Conservation (phyloP, 2,329 filamentous ascomycete genomes). For the Aspergillus amoenus region DNA sequence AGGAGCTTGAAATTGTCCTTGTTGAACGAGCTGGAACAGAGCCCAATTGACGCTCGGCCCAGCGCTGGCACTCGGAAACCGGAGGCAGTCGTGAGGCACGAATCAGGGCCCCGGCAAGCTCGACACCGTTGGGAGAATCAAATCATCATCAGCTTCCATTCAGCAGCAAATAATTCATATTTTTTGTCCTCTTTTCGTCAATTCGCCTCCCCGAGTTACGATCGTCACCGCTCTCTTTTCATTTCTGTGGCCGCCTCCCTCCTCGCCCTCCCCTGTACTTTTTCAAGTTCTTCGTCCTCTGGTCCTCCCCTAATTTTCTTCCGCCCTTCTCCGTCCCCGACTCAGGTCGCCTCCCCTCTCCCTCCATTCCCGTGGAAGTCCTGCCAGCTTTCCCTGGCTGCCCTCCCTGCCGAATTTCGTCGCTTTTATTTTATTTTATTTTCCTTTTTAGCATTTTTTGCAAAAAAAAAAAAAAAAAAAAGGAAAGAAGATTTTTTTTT, state of each 20-base stretch:
- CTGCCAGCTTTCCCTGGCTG: constrained; percentile 20
- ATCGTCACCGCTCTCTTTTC: constrained; percentile 24
- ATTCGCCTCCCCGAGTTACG: constrained; percentile 24
- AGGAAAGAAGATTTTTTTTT: constrained; percentile 14
- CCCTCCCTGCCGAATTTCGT: constrained; percentile 17
- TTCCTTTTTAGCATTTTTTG: constrained; percentile 17
- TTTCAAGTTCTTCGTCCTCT: constrained; percentile 5
- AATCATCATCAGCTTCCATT: constrained; percentile 5
- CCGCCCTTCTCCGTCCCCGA: constrained; percentile 19
- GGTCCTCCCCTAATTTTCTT: constrained; percentile 17
- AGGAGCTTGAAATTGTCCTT: not conserved
- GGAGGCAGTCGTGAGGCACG: constrained; percentile 13
- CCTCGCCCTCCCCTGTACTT: constrained; percentile 13
- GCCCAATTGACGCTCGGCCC: not conserved
- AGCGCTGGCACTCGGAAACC: constrained; percentile 19
- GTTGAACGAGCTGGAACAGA: not conserved
- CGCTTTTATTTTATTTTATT: constrained; percentile 19
- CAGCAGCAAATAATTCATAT: constrained; percentile 11
- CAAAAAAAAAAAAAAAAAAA: constrained; percentile 11
- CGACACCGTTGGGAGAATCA: constrained; percentile 11
- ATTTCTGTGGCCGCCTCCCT: constrained; percentile 13
- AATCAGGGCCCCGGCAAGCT: not conserved
- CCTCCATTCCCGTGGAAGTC: constrained; percentile 26
- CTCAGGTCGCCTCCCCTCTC: constrained; percentile 12
- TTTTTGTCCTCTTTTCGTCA: constrained; percentile 14